Percentiles rank a stretch among this genome's conserved stretches.
These are phyloP conservation scores for Erysimum pusillum DNA, from an alignment of 441 rosid genomes.

Conservation along the genomic window DNA sequence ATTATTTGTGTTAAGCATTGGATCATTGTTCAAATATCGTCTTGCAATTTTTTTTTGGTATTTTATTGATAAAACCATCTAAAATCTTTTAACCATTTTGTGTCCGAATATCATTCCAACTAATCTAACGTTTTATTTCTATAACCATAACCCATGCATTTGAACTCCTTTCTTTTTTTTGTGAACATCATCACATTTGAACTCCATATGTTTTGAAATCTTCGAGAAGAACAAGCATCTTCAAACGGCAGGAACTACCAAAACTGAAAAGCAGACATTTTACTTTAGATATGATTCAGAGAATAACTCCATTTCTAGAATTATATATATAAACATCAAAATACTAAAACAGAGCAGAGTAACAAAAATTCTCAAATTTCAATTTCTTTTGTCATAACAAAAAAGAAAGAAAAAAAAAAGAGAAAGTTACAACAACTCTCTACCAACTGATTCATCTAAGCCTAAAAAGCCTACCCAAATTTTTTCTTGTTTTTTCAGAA, in stretches of 20 bases:
- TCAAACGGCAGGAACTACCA: conserved; percentile 36
- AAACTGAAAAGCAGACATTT: conserved; percentile 49
- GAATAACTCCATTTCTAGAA: conserved; percentile 49
- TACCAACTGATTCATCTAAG: conserved; percentile 48
- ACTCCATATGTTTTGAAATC: neutral
- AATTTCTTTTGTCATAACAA: conserved; percentile 12
- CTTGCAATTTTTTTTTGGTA: too few relatives aligned
- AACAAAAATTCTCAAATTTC: neutral
- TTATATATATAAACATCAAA: conserved; percentile 39
- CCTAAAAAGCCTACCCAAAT: conserved; percentile 39
- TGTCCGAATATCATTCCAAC: neutral
- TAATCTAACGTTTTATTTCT: neutral
- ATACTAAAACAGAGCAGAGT: conserved; percentile 22
- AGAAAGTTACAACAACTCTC: conserved; percentile 44
- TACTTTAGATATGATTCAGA: conserved; percentile 47
- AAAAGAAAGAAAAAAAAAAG: neutral
- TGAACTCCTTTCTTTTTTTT: neutral
- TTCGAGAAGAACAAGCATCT: conserved; percentile 30
- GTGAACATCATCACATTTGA: neutral
- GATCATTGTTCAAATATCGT: neutral
- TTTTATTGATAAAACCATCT: neutral
- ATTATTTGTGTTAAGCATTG: neutral
- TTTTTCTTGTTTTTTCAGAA: neutral
- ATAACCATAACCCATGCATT: neutral
- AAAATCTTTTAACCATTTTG: neutral